Base-by-base conservation (phyloP, 2,329 filamentous ascomycete genomes). In the Colletotrichum sp. region DNA sequence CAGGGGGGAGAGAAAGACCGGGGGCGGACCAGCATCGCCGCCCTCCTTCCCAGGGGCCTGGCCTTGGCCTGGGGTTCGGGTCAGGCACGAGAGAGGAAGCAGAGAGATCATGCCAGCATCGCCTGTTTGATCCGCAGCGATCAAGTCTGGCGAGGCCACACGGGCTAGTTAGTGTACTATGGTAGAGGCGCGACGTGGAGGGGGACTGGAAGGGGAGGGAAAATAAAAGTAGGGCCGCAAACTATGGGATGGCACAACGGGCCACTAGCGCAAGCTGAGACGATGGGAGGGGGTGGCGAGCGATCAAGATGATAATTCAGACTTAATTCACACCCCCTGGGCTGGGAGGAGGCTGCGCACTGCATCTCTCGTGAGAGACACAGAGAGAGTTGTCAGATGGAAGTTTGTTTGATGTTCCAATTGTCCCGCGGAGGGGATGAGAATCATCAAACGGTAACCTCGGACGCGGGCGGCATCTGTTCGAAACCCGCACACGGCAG, bases 71-170 rank as follows among this genome's bases (percentile, higher is more conserved):
- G 55, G 21, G 21, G 26, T 26, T 26, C 55, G 24, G 21, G 55
- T 59, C 26, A 28, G 44, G 55, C 21, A 59, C 55, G 21, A 59
- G 55, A 34, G 69, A 15, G 10, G 9, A 16, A 28, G 32, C n/a
- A 12, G 28, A 34, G 60, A 59, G 26, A 63, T 75, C 62, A 16
- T 65, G 64, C 64, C 57, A 65, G 73, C 64, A 69, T 34, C 63
- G 49, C 63, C 63, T 24, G 64, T 75, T 72, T 72, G 72, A 75
- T 75, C 69, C 69, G 69, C 72, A 67, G 55, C 72, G 44, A 30
- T 72, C 69, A 67, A 32, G 21, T 72, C 24, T 68, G 62, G 71
- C 44, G 66, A 69, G 28, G 44, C n/a, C 44, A 49, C n/a, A 49
- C n/a, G 15, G 44, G 44, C 36, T 57, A 70, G n/a, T 21, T 49